Evolutionary conservation across 192 early-diverging fungal species (phyloP).

Genomic region (Chytriomyces hyalinus): DNA sequence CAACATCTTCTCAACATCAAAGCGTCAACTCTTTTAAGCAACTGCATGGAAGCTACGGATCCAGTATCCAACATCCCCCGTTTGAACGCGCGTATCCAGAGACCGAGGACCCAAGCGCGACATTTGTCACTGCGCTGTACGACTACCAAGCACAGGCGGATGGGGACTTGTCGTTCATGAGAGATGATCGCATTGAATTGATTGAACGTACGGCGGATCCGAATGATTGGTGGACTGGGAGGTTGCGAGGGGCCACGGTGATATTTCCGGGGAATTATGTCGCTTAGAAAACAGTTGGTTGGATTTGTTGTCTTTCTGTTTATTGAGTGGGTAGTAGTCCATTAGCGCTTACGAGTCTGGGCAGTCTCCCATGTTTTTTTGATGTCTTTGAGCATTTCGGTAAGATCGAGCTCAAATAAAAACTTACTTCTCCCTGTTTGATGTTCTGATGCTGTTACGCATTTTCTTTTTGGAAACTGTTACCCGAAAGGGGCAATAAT

Average conservation of each 20-base stretch:
- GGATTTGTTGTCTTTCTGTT: neutral
- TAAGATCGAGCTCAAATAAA: too few species aligned
- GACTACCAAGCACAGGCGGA: constrained; percentile 82
- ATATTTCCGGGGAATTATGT: constrained; percentile 83
- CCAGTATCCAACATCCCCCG: neutral
- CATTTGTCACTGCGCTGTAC: constrained; percentile 68
- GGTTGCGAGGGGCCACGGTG: constrained; percentile 65
- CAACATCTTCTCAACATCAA: neutral
- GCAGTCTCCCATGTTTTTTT: neutral
- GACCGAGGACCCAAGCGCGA: neutral
- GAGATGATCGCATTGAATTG: constrained; percentile 87
- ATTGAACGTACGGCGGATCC: constrained; percentile 70
- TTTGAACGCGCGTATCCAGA: neutral
- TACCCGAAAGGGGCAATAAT: too few species aligned
- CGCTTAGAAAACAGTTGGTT: neutral
- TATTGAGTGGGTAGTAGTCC: neutral
- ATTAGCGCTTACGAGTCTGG: neutral
- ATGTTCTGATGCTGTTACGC: too few species aligned
- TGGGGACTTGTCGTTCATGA: constrained; percentile 84
- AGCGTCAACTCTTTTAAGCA: neutral
- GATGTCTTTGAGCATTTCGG: neutral
- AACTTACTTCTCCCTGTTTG: too few species aligned
- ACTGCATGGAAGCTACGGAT: neutral
- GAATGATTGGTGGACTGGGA: constrained; percentile 83
- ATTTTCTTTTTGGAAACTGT: too few species aligned